Conservation (phyloP, 768 basidiomycete genomes). For the Gymnopilus dilepis region DNA sequence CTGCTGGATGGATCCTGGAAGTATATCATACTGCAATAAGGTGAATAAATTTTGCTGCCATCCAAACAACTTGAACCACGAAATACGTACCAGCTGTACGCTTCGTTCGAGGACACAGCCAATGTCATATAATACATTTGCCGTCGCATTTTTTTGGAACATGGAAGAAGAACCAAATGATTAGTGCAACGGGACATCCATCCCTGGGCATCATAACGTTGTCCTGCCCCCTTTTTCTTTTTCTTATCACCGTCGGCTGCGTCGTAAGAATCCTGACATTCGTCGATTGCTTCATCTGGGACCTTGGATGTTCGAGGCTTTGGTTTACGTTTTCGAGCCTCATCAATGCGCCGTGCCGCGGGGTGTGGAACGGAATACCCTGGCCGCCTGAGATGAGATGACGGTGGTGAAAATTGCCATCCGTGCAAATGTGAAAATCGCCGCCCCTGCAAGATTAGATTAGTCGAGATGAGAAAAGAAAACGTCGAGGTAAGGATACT, state of each 20-base stretch:
- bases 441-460: conserved; percentile 31
- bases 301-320: conserved; percentile 19
- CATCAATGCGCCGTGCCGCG: conserved; percentile 31
- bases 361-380: conserved; percentile 36
- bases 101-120: conserved; percentile 39
- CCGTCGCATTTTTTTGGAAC: conserved; percentile 34
- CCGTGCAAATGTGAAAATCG: conserved; percentile 40
- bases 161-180: conserved; percentile 5
- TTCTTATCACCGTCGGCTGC: conserved; percentile 35
- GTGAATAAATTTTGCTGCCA: too few relatives aligned
- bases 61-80: background rate
- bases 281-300: conserved; percentile 39
- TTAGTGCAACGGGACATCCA: conserved; percentile 34
- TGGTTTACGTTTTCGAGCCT: conserved; percentile 21
- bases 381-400: conserved; percentile 37
- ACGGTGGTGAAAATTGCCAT: conserved; percentile 44
- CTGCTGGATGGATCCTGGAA: conserved; percentile 20
- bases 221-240: conserved; percentile 20
- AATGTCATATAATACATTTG: conserved; percentile 37
- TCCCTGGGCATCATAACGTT: conserved; percentile 35
- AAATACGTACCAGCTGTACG: conserved; percentile 30
- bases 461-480: background rate
- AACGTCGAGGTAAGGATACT: too few relatives aligned
- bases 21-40: conserved; percentile 30
- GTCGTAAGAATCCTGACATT: conserved; percentile 36